Evolutionary conservation across 495 filamentous ascomycete genomes (phyloP).

Genomic region (Aspergillus ellipticus): DNA sequence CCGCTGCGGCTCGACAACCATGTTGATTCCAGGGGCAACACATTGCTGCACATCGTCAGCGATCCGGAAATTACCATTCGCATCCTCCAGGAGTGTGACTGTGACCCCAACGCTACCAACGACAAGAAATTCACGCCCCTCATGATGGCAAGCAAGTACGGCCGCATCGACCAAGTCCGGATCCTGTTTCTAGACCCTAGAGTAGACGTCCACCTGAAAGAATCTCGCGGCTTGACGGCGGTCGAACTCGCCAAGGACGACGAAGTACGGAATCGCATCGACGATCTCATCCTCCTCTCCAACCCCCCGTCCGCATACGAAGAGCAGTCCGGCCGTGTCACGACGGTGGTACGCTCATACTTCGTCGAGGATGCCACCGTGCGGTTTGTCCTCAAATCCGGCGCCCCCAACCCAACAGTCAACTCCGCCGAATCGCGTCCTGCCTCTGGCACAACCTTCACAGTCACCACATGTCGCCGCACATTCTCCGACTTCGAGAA

Average conservation of each 20-base stretch:
- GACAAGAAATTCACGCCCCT: constrained; percentile 93
- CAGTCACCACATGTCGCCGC: constrained; percentile 90
- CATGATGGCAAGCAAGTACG: constrained; percentile 99
- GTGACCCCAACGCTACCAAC: constrained; percentile 92
- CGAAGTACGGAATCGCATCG: constrained; percentile 92
- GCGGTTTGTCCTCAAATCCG: constrained; percentile 90
- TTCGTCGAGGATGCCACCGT: constrained; percentile 97
- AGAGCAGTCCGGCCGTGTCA: constrained; percentile 73
- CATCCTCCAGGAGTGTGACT: constrained; percentile 79
- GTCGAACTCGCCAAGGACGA: constrained; percentile 98
- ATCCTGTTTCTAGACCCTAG: constrained; percentile 81
- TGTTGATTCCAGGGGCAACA: constrained; percentile 90
- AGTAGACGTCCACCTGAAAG: constrained; percentile 80
- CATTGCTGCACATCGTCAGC: constrained; percentile 86
- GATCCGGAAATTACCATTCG: constrained; percentile 71
- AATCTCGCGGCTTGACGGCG: constrained; percentile 85
- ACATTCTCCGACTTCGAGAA: constrained; percentile 90
- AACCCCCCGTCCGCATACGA: constrained; percentile 44
- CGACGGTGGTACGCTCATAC: constrained; percentile 92
- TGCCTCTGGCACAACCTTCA: constrained; percentile 64
- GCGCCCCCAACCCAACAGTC: constrained; percentile 47
- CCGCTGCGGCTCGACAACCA: constrained; percentile 90
- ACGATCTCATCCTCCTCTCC: constrained; percentile 84
- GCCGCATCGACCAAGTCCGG: constrained; percentile 86
- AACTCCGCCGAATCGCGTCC: constrained; percentile 35